Conservation (phyloP, 2,329 filamentous ascomycete species). For the Apiospora rasikravindrae region DNA sequence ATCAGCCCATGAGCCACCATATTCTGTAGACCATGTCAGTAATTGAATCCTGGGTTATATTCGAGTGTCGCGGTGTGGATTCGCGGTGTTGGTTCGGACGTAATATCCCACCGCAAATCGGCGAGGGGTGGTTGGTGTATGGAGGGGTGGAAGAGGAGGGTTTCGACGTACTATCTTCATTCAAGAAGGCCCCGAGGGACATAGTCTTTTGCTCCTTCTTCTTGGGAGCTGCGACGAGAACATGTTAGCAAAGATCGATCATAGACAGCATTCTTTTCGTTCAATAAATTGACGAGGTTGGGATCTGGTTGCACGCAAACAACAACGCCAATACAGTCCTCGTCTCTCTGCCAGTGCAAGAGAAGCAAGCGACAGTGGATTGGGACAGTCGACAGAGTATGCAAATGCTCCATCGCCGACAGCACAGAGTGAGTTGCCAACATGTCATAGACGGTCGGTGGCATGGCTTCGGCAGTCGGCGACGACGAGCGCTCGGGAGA, state of each 20-base stretch:
- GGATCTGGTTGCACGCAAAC: neutral
- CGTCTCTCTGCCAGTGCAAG: neutral
- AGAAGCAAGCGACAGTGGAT: neutral
- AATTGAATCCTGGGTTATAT: neutral
- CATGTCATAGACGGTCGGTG: neutral
- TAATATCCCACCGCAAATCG: neutral
- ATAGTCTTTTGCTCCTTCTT: slow-evolving; percentile 91
- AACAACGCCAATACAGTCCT: neutral
- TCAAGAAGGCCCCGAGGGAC: slow-evolving; percentile 95
- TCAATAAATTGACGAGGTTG: neutral
- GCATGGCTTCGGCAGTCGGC: neutral
- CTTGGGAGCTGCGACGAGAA: slow-evolving; percentile 72
- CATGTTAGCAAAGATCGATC: slow-evolving; percentile 48
- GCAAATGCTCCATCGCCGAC: neutral
- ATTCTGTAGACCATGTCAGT: slow-evolving; percentile 43
- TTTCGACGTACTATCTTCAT: slow-evolving; percentile 78
- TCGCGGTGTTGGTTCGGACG: neutral
- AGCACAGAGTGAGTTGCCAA: neutral
- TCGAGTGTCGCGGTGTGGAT: neutral
- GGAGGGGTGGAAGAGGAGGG: slow-evolving; percentile 30
- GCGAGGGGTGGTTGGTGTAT: neutral
- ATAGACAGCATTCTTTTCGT: slow-evolving; percentile 26
- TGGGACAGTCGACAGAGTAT: neutral
- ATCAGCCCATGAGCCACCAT: slow-evolving; percentile 92
- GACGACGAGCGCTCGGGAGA: neutral